These are phyloP conservation scores for Metschnikowia lunata DNA, from an alignment of 805 yeast genomes.

Conservation along the genomic window DNA sequence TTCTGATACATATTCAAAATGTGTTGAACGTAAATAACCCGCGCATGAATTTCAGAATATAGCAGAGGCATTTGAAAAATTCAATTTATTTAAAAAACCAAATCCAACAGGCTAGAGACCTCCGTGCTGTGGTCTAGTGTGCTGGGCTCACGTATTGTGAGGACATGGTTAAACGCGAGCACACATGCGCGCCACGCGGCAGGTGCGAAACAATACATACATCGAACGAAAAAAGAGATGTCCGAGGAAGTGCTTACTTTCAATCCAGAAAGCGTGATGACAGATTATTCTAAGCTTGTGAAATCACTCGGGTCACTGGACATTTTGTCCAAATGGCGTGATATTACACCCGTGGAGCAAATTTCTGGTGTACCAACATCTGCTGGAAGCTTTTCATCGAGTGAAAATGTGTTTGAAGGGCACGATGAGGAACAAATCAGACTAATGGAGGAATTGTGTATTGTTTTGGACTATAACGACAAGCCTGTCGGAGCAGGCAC, in stretches of 20 bases:
- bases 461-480: conserved; percentile 86
- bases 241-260: background rate
- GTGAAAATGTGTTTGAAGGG: conserved; percentile 59
- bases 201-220: no score
- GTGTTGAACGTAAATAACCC: no score
- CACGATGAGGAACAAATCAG: conserved; percentile 92
- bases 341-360: conserved; percentile 56
- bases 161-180: no score
- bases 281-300: conserved; percentile 49
- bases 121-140: no score
- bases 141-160: no score
- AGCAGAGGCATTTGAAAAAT: no score
- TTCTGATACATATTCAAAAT: no score
- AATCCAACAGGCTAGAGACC: no score
- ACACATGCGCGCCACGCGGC: no score
- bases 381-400: conserved; percentile 13
- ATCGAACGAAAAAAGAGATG: background rate
- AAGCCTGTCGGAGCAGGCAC: conserved; percentile 89
- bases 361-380: conserved; percentile 57
- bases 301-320: conserved; percentile 44
- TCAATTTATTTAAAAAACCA: no score
- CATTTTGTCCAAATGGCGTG: conserved; percentile 58
- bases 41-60: no score
- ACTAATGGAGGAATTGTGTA: conserved; percentile 94
- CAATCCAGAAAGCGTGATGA: conserved; percentile 5